Evolutionary conservation across 2,329 filamentous ascomycete genomes (phyloP).

Genomic region (Dendrostoma leiphaemia): DNA sequence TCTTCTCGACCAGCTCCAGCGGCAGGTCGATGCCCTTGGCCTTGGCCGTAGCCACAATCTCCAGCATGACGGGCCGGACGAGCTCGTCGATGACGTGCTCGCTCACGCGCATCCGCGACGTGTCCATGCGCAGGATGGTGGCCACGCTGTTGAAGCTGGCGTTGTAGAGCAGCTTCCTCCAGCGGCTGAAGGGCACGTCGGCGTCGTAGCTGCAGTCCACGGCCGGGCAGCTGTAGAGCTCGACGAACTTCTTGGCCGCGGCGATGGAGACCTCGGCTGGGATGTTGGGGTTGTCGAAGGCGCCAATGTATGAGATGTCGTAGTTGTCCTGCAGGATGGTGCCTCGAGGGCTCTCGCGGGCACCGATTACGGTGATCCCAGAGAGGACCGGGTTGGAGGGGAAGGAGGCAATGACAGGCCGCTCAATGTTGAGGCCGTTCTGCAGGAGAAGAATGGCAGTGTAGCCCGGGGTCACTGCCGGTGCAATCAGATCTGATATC

Average conservation of each 20-base stretch:
- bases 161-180: slow-evolving; percentile 47
- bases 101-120: slow-evolving; percentile 43
- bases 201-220: slow-evolving; percentile 37
- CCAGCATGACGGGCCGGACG: slow-evolving; percentile 50
- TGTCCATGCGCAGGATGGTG: slow-evolving; percentile 49
- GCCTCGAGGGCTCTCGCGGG: slow-evolving; percentile 45
- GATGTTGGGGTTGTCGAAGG: slow-evolving; percentile 43
- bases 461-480: slow-evolving; percentile 47
- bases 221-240: slow-evolving; percentile 43
- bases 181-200: slow-evolving; percentile 40
- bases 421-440: slow-evolving; percentile 64
- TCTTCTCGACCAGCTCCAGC: slow-evolving; percentile 39
- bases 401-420: slow-evolving; percentile 47
- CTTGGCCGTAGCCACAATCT: slow-evolving; percentile 44
- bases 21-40: slow-evolving; percentile 42
- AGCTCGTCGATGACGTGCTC: slow-evolving; percentile 42
- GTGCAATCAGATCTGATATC: slow-evolving; percentile 45
- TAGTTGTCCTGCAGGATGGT: slow-evolving; percentile 50
- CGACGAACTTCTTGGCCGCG: slow-evolving; percentile 38
- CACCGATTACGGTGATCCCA: slow-evolving; percentile 51
- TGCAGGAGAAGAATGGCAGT: slow-evolving; percentile 58
- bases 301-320: slow-evolving; percentile 35
- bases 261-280: slow-evolving; percentile 13
- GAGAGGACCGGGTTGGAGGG: slow-evolving; percentile 51
- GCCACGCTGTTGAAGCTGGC: slow-evolving; percentile 51